phyloP scores from a whole-genome alignment of 495 filamentous ascomycete genomes.

The Rhizodiscina lignyota region DNA sequence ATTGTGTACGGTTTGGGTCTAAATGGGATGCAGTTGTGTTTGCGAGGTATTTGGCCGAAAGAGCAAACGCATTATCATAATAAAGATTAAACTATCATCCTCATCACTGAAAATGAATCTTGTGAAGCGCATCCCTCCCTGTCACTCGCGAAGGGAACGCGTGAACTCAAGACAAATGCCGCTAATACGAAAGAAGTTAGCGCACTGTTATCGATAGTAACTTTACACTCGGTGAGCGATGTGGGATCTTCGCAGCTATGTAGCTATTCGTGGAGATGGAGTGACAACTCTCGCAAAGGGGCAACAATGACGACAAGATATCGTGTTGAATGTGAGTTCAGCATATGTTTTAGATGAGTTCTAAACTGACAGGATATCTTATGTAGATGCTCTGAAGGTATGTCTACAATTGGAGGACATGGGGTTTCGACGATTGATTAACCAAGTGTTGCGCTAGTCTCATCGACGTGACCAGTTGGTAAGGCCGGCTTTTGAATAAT shows the following conservation, averaged over 20 bases:
- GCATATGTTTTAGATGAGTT: slow-evolving; percentile 4
- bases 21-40: too few relatives aligned
- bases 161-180: neutral
- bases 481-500: slow-evolving; percentile 13
- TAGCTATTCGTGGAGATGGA: too few relatives aligned
- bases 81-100: too few relatives aligned
- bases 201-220: neutral
- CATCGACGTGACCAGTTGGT: slow-evolving; percentile 81
- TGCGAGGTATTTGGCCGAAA: too few relatives aligned
- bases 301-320: slow-evolving; percentile 70
- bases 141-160: too few relatives aligned
- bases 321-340: slow-evolving; percentile 62
- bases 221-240: neutral
- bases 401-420: slow-evolving; percentile 1
- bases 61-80: too few relatives aligned
- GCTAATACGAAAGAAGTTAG: neutral
- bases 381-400: slow-evolving; percentile 65
- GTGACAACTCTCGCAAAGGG: too few relatives aligned
- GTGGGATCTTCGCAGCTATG: neutral
- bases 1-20: too few relatives aligned
- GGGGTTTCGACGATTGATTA: neutral
- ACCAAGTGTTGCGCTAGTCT: slow-evolving; percentile 27
- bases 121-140: too few relatives aligned
- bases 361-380: slow-evolving; percentile 2
- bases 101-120: too few relatives aligned